Percentiles rank a stretch among this genome's conserved stretches.
Evolutionary conservation across 1,284 basidiomycete genomes (phyloP).

Genomic region (Sporisorium graminicola): DNA sequence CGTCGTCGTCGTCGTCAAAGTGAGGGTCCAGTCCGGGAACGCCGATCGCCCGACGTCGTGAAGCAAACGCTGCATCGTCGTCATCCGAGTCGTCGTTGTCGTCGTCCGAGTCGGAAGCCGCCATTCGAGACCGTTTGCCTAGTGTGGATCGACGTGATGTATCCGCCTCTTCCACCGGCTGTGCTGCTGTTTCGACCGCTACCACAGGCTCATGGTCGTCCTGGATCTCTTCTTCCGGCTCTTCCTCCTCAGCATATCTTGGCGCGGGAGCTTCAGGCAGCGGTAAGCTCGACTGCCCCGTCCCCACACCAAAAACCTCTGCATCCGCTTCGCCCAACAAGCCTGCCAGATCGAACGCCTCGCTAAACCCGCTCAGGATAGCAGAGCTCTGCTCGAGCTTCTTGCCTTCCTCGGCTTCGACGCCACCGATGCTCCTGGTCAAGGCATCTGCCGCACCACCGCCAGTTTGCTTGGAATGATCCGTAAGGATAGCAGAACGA

Average conservation of each 20-base stretch:
- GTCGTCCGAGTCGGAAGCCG: conserved; percentile 9
- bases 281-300: conserved; percentile 7
- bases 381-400: conserved; percentile 34
- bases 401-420: background rate
- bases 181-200: background rate
- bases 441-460: background rate
- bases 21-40: conserved; percentile 27
- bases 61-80: background rate
- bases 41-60: background rate
- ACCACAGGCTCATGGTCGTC: conserved; percentile 24
- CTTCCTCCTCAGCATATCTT: conserved; percentile 5
- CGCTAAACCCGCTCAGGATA: conserved; percentile 56
- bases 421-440: conserved; percentile 11
- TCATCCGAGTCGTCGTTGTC: background rate
- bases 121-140: conserved; percentile 38
- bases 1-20: conserved; percentile 7
- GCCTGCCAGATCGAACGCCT: conserved; percentile 66
- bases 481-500: conserved; percentile 38
- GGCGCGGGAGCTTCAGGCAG: conserved; percentile 28
- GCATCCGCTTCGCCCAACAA: conserved; percentile 68
- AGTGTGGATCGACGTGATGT: conserved; percentile 31
- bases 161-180: conserved; percentile 8
- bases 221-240: conserved; percentile 15
- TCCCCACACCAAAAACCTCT: conserved; percentile 57
- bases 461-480: background rate